Conservation (phyloP, 345 rosid genomes). For the Mallotus nudiflorus region DNA sequence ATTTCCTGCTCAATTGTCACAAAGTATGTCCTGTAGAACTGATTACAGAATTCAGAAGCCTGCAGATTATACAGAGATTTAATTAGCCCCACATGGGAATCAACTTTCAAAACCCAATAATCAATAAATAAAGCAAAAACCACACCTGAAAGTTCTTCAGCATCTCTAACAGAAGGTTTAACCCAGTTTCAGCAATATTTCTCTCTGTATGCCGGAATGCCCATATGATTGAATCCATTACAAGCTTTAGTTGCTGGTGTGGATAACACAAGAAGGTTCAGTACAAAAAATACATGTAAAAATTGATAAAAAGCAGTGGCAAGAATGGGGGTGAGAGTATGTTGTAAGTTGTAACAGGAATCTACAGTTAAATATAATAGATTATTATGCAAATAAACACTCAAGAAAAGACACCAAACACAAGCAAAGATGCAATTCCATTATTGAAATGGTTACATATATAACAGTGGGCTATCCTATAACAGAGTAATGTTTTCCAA, state of each 20-base stretch:
- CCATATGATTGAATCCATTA: slow-evolving; percentile 99
- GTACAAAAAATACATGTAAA: slow-evolving; percentile 10
- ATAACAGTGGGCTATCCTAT: too few species aligned
- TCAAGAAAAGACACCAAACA: background rate
- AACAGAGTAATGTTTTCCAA: background rate
- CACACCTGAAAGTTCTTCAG: slow-evolving; percentile 87
- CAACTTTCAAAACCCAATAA: slow-evolving; percentile 1
- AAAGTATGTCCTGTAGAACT: slow-evolving; percentile 69
- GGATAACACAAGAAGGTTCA: background rate
- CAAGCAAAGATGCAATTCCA: too few species aligned
- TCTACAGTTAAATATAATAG: too few species aligned
- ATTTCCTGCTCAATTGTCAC: slow-evolving; percentile 88
- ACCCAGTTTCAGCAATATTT: slow-evolving; percentile 97
- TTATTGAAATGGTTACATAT: too few species aligned
- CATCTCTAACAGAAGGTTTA: slow-evolving; percentile 89
- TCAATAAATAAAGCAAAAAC: background rate
- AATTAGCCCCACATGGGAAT: slow-evolving; percentile 16
- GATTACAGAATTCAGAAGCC: slow-evolving; percentile 77
- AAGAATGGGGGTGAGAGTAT: background rate
- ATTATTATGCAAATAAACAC: background rate
- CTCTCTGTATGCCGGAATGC: slow-evolving; percentile 99
- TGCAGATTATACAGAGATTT: slow-evolving; percentile 33
- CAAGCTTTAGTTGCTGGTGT: slow-evolving; percentile 88
- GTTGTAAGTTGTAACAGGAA: too few species aligned
- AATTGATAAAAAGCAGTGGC: background rate